phyloP scores from a whole-genome alignment of 176 grass and related monocot genomes.

The Panicum miliaceum region DNA sequence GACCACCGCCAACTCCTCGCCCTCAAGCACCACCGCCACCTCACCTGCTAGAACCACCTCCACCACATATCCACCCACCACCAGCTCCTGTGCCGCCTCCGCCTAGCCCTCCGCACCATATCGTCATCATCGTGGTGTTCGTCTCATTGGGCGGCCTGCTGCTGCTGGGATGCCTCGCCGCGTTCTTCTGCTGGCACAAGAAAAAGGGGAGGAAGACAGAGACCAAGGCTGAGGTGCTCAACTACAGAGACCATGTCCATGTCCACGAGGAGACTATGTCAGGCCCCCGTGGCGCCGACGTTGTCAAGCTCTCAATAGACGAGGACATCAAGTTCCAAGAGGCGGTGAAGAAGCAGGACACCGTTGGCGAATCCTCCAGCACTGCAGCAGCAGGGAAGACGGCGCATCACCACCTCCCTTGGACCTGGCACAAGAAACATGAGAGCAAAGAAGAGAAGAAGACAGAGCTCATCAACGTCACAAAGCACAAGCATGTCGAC shows the following conservation, averaged over 20 bases:
- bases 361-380: constrained; percentile 21
- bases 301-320: constrained; percentile 49
- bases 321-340: constrained; percentile 74
- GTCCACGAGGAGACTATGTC: constrained; percentile 54
- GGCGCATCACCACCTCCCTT: constrained; percentile 29
- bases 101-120: constrained; percentile 54
- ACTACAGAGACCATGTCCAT: constrained; percentile 63
- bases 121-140: constrained; percentile 74
- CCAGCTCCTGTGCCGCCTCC: constrained; percentile 36
- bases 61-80: constrained; percentile 41
- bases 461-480: constrained; percentile 51
- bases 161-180: constrained; percentile 66
- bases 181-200: constrained; percentile 72
- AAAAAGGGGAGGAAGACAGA: constrained; percentile 51
- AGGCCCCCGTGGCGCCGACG: constrained; percentile 42
- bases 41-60: constrained; percentile 7
- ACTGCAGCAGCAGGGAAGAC: not conserved
- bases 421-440: constrained; percentile 57
- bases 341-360: constrained; percentile 49
- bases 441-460: constrained; percentile 35
- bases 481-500: constrained; percentile 41
- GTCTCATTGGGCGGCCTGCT: constrained; percentile 68
- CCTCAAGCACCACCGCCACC: constrained; percentile 7
- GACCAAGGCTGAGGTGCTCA: constrained; percentile 49
- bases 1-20: not conserved